These are phyloP conservation scores for Endocladia muricata DNA, from an alignment of 31 red algal species.

Conservation along the genomic window DNA sequence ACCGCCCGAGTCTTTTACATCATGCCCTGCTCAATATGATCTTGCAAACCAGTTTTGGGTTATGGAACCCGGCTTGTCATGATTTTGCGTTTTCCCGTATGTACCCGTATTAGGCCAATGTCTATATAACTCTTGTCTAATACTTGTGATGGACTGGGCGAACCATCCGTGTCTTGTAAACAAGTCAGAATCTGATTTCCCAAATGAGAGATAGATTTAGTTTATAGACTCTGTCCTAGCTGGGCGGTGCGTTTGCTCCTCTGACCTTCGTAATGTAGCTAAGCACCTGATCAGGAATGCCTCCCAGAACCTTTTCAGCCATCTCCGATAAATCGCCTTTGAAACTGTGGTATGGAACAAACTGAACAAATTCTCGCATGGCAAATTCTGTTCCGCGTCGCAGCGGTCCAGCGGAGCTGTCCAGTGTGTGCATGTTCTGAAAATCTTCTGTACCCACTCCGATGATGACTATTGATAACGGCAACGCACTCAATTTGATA, in stretches of 20 bases:
- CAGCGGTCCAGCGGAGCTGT: conserved; percentile 48
- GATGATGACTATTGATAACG: conserved; percentile 75
- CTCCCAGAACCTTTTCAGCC: conserved; percentile 44
- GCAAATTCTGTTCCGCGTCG: conserved; percentile 57
- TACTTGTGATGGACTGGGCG: too few relatives aligned
- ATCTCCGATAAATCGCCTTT: conserved; percentile 52
- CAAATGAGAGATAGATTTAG: too few relatives aligned
- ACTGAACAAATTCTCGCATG: conserved; percentile 71
- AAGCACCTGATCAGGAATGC: conserved; percentile 63
- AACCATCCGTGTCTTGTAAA: too few relatives aligned
- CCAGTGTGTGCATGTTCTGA: conserved; percentile 56
- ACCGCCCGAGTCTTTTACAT: too few relatives aligned
- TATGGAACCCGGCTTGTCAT: too few relatives aligned
- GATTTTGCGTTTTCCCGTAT: too few relatives aligned
- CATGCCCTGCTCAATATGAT: too few relatives aligned
- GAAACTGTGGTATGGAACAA: conserved; percentile 73
- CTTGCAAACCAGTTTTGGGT: too few relatives aligned
- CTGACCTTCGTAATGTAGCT: conserved; percentile 61
- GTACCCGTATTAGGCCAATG: too few relatives aligned
- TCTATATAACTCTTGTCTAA: too few relatives aligned
- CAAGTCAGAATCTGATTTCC: too few relatives aligned
- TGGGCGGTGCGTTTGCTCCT: conserved; percentile 32
- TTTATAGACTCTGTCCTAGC: too few relatives aligned
- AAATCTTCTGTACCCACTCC: conserved; percentile 77
- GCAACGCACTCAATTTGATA: conserved; percentile 53